phyloP scores from a whole-genome alignment of 768 basidiomycete genomes.

The Tulasnella sp. region DNA sequence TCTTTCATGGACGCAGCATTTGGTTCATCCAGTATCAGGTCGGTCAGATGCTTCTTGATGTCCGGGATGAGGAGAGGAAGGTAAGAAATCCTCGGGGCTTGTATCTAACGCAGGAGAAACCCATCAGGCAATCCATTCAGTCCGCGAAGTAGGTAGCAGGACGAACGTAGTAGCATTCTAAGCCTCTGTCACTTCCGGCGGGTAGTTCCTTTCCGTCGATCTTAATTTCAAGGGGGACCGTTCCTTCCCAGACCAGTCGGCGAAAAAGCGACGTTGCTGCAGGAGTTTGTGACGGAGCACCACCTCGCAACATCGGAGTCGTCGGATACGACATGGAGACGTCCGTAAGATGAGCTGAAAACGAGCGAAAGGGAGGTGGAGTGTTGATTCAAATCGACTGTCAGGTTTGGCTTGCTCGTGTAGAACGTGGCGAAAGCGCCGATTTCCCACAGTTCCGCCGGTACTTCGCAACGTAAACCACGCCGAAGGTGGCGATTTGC shows the following conservation, averaged over 20 bases:
- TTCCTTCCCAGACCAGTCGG: constrained; percentile 81
- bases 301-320: neutral
- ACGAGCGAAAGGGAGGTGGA: no score
- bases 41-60: constrained; percentile 75
- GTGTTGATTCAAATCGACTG: no score
- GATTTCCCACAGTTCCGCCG: no score
- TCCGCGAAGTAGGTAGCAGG: neutral
- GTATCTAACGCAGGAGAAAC: constrained; percentile 25
- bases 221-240: constrained; percentile 78
- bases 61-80: constrained; percentile 84
- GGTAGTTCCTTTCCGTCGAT: constrained; percentile 83
- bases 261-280: constrained; percentile 75
- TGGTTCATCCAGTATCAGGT: constrained; percentile 83
- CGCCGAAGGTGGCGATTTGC: no score
- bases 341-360: no score
- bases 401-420: no score
- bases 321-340: neutral
- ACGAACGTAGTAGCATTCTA: constrained; percentile 67
- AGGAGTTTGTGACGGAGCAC: constrained; percentile 26
- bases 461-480: no score
- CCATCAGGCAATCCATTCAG: neutral
- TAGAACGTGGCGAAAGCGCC: no score
- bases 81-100: constrained; percentile 83
- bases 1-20: constrained; percentile 65
- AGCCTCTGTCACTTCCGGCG: constrained; percentile 75